Evolutionary conservation across 306 rosid genomes (phyloP).

Genomic region (Castanea mollissima): DNA sequence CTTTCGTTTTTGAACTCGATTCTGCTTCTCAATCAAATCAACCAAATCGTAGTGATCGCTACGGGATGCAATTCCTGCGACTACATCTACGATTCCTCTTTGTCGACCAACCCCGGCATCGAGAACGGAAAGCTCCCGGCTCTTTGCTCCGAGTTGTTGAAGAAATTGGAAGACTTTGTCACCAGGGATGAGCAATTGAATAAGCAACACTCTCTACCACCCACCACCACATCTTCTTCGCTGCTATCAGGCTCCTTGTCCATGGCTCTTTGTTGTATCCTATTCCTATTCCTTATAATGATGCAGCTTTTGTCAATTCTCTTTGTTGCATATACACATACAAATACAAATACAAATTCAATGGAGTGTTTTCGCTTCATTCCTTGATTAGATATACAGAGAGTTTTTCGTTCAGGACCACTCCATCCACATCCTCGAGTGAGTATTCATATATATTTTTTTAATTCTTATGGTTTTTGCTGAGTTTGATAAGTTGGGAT

Average conservation of each 20-base stretch:
- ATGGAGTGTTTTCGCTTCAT: slow-evolving; percentile 29
- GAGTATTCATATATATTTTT: slow-evolving; percentile 14
- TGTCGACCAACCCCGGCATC: slow-evolving; percentile 39
- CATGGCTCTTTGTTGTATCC: slow-evolving; percentile 98
- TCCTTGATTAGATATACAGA: slow-evolving; percentile 77
- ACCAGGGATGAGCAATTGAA: slow-evolving; percentile 52
- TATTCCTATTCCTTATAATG: neutral
- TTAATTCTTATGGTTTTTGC: neutral
- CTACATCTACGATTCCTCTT: slow-evolving; percentile 71
- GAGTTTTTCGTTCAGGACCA: slow-evolving; percentile 73
- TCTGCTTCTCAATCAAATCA: slow-evolving; percentile 74
- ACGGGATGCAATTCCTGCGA: slow-evolving; percentile 81
- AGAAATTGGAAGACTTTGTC: slow-evolving; percentile 60
- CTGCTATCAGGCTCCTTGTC: slow-evolving; percentile 83
- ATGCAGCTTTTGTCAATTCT: too few species aligned
- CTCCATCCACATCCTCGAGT: slow-evolving; percentile 94
- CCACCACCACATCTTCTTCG: slow-evolving; percentile 63
- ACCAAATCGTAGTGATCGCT: slow-evolving; percentile 81
- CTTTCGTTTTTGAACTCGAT: slow-evolving; percentile 80
- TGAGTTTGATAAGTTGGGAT: neutral
- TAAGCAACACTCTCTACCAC: slow-evolving; percentile 37
- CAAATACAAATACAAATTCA: neutral
- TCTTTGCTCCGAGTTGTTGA: slow-evolving; percentile 61
- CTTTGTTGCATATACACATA: too few species aligned
- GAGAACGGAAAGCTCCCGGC: slow-evolving; percentile 68